Base-by-base conservation (phyloP, 108 stramenopile genomes). In the Pseudonitzschia multiseries region DNA sequence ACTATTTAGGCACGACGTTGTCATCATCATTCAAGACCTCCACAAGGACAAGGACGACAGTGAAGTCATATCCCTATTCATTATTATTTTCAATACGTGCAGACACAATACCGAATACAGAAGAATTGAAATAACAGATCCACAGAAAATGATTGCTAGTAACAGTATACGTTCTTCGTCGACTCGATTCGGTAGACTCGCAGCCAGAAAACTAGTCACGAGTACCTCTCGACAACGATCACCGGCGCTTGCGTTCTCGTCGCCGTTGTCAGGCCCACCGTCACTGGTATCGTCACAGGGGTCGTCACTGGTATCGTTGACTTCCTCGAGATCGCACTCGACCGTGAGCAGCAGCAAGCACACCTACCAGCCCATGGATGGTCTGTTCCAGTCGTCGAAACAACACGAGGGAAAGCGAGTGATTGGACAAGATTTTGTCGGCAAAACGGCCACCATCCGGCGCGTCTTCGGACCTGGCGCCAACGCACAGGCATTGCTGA, bases 401-500 rank as follows among this genome's bases (percentile, higher is more conserved):
- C 8, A 31, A 13, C 41, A 62, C 4, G 28, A 28, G 27, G 15
- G n/a, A 14, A 15, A 62, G 13, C 28, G 24, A 8, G 75, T 42
- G 6, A 75, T 76, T 21, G 68, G 68, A 40, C 44, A 73, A 17
- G 57, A 53, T 28, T 69, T 79, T 31, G 61, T 80, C 36, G 81
- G 79, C 8, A 70, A 74, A 64, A 71, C 65, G 22, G 84, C 78
- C 6, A 53, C 59, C 15, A 82, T 82, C 41, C 71, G 57, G 10
- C 81, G 85, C 9, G 72, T 75, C 36, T 86, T 83, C 72, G 79
- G 77, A 41, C 76, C 84, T 18, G 48, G 70, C 0, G 56, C 68
- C 65, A 86, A 80, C 56, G 85, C 85, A 0, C 70, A 79, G 53
- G 81, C 60, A 8, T 40, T 86, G 53, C 63, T 86, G 57, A 65